A percentile compares a stretch with the other conserved stretches of the same genome.
phyloP scores from a whole-genome alignment of 306 rosid genomes.

The Vigna trinervia region DNA sequence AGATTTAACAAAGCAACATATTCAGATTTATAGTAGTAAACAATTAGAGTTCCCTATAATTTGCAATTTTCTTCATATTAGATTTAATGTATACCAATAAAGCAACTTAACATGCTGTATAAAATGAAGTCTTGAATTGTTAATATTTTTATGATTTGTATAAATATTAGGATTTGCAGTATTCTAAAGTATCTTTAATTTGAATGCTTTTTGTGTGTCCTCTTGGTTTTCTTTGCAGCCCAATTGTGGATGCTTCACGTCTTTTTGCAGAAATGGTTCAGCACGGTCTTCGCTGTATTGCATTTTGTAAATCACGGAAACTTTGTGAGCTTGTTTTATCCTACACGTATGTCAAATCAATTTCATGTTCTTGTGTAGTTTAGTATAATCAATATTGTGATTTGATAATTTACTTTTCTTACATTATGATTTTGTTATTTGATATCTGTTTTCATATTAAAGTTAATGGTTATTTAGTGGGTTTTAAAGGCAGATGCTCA shows the following conservation, averaged over 20 bases:
- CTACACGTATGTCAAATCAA: conserved; percentile 73
- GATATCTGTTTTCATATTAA: conserved; percentile 30
- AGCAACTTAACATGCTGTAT: conserved; percentile 19
- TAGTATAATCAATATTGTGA: conserved; percentile 37
- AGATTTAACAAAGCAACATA: not conserved
- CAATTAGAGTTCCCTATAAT: conserved; percentile 7
- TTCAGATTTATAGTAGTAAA: conserved; percentile 28
- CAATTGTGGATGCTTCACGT: conserved; percentile 68
- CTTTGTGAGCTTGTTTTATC: conserved; percentile 87
- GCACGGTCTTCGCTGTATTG: conserved; percentile 97
- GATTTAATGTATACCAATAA: conserved; percentile 23
- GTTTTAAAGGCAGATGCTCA: conserved; percentile 35
- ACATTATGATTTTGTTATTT: conserved; percentile 20
- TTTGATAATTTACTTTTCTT: conserved; percentile 33
- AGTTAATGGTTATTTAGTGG: conserved; percentile 30
- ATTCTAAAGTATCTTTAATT: conserved; percentile 35
- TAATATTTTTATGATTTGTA: conserved; percentile 25
- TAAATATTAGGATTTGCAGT: conserved; percentile 17
- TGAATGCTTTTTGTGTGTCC: conserved; percentile 33
- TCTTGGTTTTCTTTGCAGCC: conserved; percentile 59
- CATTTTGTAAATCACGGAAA: conserved; percentile 89
- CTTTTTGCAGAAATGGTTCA: conserved; percentile 97
- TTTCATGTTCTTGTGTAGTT: conserved; percentile 44
- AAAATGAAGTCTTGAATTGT: conserved; percentile 20
- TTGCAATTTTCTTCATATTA: conserved; percentile 29